Conservation (phyloP, 129 eudicot species). For the Chrysanthemum lavandulifolium region DNA sequence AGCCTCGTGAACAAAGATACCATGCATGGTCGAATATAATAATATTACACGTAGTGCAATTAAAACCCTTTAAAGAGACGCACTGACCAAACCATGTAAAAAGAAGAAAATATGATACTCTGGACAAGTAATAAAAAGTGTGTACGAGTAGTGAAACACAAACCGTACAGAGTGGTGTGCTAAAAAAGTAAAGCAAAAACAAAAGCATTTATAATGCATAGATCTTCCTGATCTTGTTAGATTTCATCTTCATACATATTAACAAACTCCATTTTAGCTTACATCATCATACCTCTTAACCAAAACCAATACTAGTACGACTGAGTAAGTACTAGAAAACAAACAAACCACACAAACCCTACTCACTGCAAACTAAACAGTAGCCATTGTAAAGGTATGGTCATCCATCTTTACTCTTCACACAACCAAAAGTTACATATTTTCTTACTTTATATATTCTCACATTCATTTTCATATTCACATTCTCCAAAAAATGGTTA, state of each 20-base stretch:
- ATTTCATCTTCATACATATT: constrained; percentile 19
- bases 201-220: constrained; percentile 18
- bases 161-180: constrained; percentile 30
- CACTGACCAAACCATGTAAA: not conserved
- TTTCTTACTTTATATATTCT: constrained; percentile 17
- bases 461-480: constrained; percentile 12
- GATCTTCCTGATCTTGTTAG: constrained; percentile 30
- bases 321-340: constrained; percentile 16
- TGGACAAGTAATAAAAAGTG: constrained; percentile 10
- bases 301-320: constrained; percentile 19
- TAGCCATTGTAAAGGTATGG: constrained; percentile 25
- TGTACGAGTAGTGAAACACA: constrained; percentile 17
- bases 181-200: constrained; percentile 1
- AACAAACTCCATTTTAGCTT: constrained; percentile 34
- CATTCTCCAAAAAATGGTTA: constrained; percentile 39
- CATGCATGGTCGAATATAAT: not conserved
- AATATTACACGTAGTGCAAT: not conserved
- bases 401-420: constrained; percentile 18
- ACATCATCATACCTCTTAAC: constrained; percentile 23
- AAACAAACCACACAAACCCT: constrained; percentile 29
- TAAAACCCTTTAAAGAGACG: not conserved
- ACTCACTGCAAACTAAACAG: constrained; percentile 40
- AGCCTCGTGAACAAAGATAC: too few species aligned
- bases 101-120: not conserved
- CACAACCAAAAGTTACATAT: constrained; percentile 31